Evolutionary conservation across 805 yeast genomes (phyloP), one percentile per base, ranked within the genome.

Genomic region (Kodamaea neixiangensis): DNA sequence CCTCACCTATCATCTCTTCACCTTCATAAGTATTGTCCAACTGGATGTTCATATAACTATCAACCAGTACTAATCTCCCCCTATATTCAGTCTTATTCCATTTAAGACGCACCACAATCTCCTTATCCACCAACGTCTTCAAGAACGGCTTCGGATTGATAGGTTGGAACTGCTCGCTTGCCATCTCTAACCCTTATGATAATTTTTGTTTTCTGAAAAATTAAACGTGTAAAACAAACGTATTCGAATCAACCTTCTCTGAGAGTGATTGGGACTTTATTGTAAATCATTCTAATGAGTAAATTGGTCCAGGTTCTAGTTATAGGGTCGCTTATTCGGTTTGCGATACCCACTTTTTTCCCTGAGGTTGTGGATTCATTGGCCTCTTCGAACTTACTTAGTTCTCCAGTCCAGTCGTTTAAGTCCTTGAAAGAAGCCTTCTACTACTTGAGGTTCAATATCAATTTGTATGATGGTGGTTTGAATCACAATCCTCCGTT

Each of bases 141-240:
- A 94, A 75, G 59, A 85, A 94, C n/a, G 97, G 97, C 64, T 88
- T 91, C 13, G 97, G 97, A 61, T 90, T 89, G 18, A 86, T 75
- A 14, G 96, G 94, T 42, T 48, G 51, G 21, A 48, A 43, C 50
- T 47, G 42, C 15, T 40, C 33, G 11, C 11, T 25, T 9, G 31
- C 13, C 19, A 14, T 35, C 17, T 35, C 39, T 35, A 15, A 35
- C 13, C 10, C 39, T 7, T 21, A 14, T 25, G n/a, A n/a, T 44
- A 22, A 10, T 37, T 18, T 37, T 17, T 17, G 22, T 21, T 15
- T 34, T 14, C 37, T 33, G 33, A 40, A 40, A 21, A 20, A 34
- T 35, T 45, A 21, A 35, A 21, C 43, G 39, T 14, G 35, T 25
- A 25, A 25, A 25, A 25, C 31, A 22, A 22, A 22, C 29, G 31